Conservation (phyloP, 2,329 filamentous ascomycete species). For the Huntiella bhutanensis region DNA sequence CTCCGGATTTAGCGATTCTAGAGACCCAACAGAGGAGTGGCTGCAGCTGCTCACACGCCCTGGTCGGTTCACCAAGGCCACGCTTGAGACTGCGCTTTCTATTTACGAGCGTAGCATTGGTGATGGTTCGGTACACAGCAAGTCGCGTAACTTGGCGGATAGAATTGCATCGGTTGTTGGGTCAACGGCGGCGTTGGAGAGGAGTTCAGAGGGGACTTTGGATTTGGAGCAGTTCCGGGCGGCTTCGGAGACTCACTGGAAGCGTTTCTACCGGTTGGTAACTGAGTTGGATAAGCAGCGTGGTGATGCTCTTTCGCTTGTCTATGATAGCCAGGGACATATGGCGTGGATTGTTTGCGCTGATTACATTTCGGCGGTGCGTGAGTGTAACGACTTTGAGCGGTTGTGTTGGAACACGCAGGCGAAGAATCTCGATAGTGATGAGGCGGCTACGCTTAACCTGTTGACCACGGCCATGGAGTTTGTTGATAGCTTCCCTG, state of each 20-base stretch:
- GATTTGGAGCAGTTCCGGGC: slow-evolving; percentile 59
- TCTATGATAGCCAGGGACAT: slow-evolving; percentile 49
- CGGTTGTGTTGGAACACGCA: slow-evolving; percentile 36
- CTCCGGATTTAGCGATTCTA: slow-evolving; percentile 43
- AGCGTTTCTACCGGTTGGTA: slow-evolving; percentile 69
- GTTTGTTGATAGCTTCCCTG: slow-evolving; percentile 52
- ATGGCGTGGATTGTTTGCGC: slow-evolving; percentile 73
- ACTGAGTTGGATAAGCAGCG: slow-evolving; percentile 72
- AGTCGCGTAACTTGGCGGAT: slow-evolving; percentile 48
- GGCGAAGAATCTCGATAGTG: slow-evolving; percentile 24
- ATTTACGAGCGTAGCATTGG: slow-evolving; percentile 56
- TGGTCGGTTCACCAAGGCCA: slow-evolving; percentile 59
- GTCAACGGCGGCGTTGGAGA: slow-evolving; percentile 46
- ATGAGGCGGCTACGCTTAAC: slow-evolving; percentile 34
- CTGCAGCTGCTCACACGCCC: slow-evolving; percentile 65
- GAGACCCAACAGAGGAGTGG: slow-evolving; percentile 69
- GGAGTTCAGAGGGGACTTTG: slow-evolving; percentile 41
- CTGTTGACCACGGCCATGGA: slow-evolving; percentile 50
- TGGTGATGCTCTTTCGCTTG: slow-evolving; percentile 61
- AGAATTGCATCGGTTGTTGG: slow-evolving; percentile 56
- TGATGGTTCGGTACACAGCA: slow-evolving; percentile 21
- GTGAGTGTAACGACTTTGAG: slow-evolving; percentile 64
- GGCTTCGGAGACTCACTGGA: slow-evolving; percentile 70
- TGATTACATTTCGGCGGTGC: slow-evolving; percentile 60
- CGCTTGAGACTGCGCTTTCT: slow-evolving; percentile 63